Conservation (phyloP, 306 rosid genomes). For the Malus domestica region DNA sequence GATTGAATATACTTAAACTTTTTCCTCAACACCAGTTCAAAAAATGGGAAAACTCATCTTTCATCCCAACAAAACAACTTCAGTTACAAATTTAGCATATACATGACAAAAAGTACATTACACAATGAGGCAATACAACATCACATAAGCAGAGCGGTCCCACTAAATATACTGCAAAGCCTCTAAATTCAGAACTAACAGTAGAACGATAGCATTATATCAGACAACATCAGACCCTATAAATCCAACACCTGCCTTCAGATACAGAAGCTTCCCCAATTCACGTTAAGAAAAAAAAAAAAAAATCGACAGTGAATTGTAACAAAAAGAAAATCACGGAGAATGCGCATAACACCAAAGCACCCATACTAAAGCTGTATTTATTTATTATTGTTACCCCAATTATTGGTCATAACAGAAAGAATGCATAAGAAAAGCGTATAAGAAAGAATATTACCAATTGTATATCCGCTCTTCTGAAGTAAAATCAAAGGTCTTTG, state of each 20-base stretch:
- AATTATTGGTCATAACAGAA: not conserved
- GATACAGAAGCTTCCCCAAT: not conserved
- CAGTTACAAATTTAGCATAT: not conserved
- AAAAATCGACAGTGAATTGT: not conserved
- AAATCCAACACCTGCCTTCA: not conserved
- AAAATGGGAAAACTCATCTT: not conserved
- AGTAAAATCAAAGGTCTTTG: slow-evolving; percentile 75
- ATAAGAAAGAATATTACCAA: slow-evolving; percentile 35
- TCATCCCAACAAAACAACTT: not conserved
- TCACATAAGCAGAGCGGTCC: not conserved
- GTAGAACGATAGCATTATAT: not conserved
- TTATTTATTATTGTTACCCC: not conserved
- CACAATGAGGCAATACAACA: not conserved
- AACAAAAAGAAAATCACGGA: not conserved
- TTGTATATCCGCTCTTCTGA: slow-evolving; percentile 80
- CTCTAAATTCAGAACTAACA: not conserved
- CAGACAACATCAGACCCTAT: not conserved
- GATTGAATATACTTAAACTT: not conserved
- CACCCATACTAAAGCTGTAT: not conserved
- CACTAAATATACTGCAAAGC: not conserved
- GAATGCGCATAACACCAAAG: not conserved
- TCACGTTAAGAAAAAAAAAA: not conserved
- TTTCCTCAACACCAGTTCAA: not conserved
- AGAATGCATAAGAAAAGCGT: not conserved
- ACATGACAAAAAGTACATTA: not conserved